phyloP scores from a whole-genome alignment of 805 yeast species.

The Wickerhamiella kazuoi region DNA sequence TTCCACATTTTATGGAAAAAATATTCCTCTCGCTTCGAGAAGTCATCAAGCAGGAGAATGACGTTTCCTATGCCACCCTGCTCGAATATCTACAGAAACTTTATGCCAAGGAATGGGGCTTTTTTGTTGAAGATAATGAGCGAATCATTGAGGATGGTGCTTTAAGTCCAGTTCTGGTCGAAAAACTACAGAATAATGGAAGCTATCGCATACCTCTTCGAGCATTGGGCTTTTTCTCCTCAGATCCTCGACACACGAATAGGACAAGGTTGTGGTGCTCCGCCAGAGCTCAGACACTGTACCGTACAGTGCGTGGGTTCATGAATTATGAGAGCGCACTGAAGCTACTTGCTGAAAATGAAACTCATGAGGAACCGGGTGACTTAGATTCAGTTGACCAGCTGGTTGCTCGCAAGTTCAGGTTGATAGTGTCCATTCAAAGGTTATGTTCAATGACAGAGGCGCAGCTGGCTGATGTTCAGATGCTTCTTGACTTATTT shows the following conservation, averaged over 20 bases:
- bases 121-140: conserved; percentile 62
- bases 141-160: not conserved
- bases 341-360: conserved; percentile 41
- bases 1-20: conserved; percentile 79
- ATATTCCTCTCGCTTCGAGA: conserved; percentile 60
- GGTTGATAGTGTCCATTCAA: conserved; percentile 73
- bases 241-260: conserved; percentile 19
- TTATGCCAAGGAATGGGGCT: conserved; percentile 62
- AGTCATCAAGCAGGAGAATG: conserved; percentile 52
- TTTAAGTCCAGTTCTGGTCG: conserved; percentile 18
- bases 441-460: conserved; percentile 52
- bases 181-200: not conserved
- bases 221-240: conserved; percentile 10
- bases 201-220: not conserved
- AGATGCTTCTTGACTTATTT: conserved; percentile 62
- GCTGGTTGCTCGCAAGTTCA: conserved; percentile 71
- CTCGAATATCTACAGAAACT: conserved; percentile 62
- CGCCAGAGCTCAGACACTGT: conserved; percentile 63
- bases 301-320: conserved; percentile 70
- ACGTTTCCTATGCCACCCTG: conserved; percentile 45
- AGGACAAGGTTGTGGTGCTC: conserved; percentile 84
- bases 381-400: conserved; percentile 27
- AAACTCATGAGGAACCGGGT: conserved; percentile 40
- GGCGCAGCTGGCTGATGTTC: conserved; percentile 57
- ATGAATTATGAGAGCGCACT: conserved; percentile 63